Conservation (phyloP, 208 protist species). For the Acanthamoeba royreba region DNA sequence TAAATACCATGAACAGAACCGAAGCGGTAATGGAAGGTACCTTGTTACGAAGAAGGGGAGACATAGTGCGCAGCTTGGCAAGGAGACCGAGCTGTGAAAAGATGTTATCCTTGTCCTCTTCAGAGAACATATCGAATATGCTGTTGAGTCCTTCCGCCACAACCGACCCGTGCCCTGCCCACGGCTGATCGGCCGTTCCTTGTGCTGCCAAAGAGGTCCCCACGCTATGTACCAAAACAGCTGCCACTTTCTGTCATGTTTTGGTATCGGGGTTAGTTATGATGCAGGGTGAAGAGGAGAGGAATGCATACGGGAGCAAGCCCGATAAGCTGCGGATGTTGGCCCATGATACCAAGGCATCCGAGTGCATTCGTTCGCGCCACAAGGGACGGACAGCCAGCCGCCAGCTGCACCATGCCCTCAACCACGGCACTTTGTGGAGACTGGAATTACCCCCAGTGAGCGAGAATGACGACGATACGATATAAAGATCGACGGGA, state of each 20-base stretch:
- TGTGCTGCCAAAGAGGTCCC: not conserved
- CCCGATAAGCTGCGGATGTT: not conserved
- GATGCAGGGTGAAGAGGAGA: not conserved
- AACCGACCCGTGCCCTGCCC: not conserved
- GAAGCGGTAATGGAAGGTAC: not conserved
- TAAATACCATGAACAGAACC: not conserved
- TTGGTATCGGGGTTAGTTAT: not conserved
- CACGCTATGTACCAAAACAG: conserved; percentile 16
- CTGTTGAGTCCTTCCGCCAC: conserved; percentile 27
- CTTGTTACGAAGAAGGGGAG: conserved; percentile 15
- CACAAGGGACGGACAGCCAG: not conserved
- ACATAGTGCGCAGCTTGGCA: conserved; percentile 1
- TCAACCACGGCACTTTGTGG: not conserved
- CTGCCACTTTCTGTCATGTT: not conserved
- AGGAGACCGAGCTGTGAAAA: conserved; percentile 3
- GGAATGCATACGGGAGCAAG: not conserved
- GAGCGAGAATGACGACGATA: too few species aligned
- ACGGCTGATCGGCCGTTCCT: not conserved
- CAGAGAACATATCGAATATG: conserved; percentile 39
- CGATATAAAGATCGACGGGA: too few species aligned
- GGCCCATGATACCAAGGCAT: conserved; percentile 28
- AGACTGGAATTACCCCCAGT: too few species aligned
- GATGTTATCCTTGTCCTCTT: conserved; percentile 28
- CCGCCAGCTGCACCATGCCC: conserved; percentile 36
- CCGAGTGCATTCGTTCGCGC: not conserved